Evolutionary conservation across 2,329 filamentous ascomycete genomes (phyloP).

Genomic region (Fusarium incarnatum): DNA sequence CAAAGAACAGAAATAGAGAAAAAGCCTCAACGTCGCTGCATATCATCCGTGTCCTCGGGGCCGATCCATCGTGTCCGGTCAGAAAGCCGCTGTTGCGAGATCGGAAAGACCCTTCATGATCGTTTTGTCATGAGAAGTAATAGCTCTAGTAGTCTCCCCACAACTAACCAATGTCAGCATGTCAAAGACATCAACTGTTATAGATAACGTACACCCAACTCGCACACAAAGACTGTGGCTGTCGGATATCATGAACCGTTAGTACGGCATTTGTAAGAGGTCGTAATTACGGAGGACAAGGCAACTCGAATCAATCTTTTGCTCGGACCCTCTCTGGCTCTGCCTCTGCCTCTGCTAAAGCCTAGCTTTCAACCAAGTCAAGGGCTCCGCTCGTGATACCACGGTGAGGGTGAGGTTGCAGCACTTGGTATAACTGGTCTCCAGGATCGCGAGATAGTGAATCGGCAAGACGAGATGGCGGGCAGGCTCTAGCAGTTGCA

Average conservation of each 20-base stretch:
- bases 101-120: constrained; percentile 16
- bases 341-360: constrained; percentile 11
- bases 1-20: constrained; percentile 4
- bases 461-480: constrained; percentile 32
- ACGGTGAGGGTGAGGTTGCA: constrained; percentile 32
- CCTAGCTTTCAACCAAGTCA: constrained; percentile 7
- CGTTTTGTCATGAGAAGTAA: constrained; percentile 6
- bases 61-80: constrained; percentile 8
- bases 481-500: constrained; percentile 15
- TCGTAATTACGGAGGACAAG: constrained; percentile 18
- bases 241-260: constrained; percentile 7
- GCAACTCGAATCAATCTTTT: constrained; percentile 14
- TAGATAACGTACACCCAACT: not conserved
- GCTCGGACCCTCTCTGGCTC: constrained; percentile 33
- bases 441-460: constrained; percentile 38
- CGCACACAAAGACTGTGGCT: not conserved
- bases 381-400: constrained; percentile 28
- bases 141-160: not conserved
- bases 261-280: not conserved
- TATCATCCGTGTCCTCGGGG: constrained; percentile 13
- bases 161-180: constrained; percentile 12
- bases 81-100: constrained; percentile 27
- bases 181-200: constrained; percentile 2
- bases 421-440: constrained; percentile 27
- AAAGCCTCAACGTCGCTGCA: constrained; percentile 37